Conservation (phyloP, 164 flowering plant species). For the Houttuynia cordata region DNA sequence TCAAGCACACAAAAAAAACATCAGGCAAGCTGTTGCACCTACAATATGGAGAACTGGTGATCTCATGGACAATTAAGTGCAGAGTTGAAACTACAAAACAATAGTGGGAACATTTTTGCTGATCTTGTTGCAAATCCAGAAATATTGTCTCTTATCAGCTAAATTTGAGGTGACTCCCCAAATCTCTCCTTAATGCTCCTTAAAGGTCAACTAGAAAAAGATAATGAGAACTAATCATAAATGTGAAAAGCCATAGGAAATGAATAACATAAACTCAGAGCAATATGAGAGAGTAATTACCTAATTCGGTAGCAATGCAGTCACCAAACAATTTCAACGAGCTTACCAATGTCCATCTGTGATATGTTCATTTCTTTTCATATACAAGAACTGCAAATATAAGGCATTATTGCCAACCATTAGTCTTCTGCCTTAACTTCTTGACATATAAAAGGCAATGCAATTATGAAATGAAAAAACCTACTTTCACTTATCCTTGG, state of each 20-base stretch:
- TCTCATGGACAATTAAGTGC: too few relatives aligned
- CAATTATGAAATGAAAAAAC: not conserved
- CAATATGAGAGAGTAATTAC: not conserved
- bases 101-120: not conserved
- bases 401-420: too few relatives aligned
- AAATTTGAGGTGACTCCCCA: not conserved
- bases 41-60: too few relatives aligned
- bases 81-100: too few relatives aligned
- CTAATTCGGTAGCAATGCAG: not conserved
- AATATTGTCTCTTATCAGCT: not conserved
- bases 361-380: not conserved
- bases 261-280: too few relatives aligned
- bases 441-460: not conserved
- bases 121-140: not conserved
- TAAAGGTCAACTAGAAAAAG: not conserved
- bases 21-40: too few relatives aligned
- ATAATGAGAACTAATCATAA: not conserved
- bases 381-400: not conserved
- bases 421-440: not conserved
- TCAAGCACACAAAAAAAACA: too few relatives aligned
- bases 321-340: not conserved
- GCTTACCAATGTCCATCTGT: not conserved
- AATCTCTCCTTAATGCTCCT: not conserved
- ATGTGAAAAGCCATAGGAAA: not conserved
- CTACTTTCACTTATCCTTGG: conserved; percentile 54